phyloP scores from a whole-genome alignment of 2,329 filamentous ascomycete genomes.

The Penicillium sp. region DNA sequence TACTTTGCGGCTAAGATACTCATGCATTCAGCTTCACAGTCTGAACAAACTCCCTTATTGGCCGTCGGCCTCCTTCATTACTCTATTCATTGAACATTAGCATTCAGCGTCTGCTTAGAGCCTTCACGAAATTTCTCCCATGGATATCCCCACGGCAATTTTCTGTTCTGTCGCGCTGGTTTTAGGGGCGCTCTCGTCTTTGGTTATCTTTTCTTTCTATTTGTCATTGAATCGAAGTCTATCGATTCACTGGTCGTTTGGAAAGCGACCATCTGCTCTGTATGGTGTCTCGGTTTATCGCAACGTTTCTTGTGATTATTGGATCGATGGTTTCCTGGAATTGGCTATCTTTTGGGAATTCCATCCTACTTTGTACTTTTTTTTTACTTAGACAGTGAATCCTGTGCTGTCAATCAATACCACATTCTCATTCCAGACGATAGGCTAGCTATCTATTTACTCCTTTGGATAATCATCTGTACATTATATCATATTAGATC shows the following conservation, averaged over 20 bases:
- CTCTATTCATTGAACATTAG: constrained; percentile 30
- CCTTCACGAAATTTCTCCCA: constrained; percentile 32
- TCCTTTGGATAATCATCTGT: background rate
- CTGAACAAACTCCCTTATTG: constrained; percentile 10
- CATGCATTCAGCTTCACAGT: background rate
- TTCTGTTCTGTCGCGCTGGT: constrained; percentile 14
- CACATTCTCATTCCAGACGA: background rate
- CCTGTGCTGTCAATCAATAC: background rate
- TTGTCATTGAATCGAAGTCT: constrained; percentile 12
- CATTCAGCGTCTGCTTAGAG: constrained; percentile 39
- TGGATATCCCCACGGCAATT: constrained; percentile 38
- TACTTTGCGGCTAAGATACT: background rate
- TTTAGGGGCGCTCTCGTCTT: constrained; percentile 21
- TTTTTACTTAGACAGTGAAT: background rate
- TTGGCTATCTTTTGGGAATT: background rate
- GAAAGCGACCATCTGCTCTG: background rate
- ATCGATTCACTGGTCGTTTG: constrained; percentile 2
- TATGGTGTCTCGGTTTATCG: background rate
- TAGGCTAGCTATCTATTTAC: background rate
- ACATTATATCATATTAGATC: background rate
- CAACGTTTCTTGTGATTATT: background rate
- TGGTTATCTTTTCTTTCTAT: constrained; percentile 14
- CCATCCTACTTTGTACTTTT: constrained; percentile 1
- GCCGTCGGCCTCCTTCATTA: constrained; percentile 13
- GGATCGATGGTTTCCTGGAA: background rate